phyloP scores from a whole-genome alignment of 2,329 filamentous ascomycete genomes.

The Fusarium nygamai region DNA sequence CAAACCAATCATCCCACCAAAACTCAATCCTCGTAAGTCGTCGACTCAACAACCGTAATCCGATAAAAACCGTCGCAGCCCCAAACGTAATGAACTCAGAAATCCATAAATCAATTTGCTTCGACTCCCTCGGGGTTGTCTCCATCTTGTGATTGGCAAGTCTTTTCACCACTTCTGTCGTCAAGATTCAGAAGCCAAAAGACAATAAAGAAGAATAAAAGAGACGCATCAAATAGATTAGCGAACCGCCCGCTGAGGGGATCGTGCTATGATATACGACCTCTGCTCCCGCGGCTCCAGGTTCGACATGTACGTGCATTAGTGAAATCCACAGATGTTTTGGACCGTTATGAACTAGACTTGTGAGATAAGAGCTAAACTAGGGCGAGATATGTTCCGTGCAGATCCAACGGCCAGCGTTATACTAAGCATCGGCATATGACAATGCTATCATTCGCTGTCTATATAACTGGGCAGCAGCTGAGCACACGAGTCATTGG shows the following conservation, averaged over 20 bases:
- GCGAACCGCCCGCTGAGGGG: neutral
- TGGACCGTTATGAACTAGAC: neutral
- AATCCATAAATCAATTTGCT: constrained; percentile 29
- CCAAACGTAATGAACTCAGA: constrained; percentile 24
- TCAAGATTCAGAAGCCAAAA: neutral
- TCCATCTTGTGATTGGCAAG: constrained; percentile 3
- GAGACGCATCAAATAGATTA: constrained; percentile 21
- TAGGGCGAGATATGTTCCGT: neutral
- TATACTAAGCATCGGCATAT: neutral
- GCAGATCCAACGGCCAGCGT: neutral
- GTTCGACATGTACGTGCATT: constrained; percentile 12
- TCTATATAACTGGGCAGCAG: neutral
- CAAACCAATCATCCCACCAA: constrained; percentile 37
- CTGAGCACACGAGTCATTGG: constrained; percentile 3
- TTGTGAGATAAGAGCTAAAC: neutral
- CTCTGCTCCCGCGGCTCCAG: neutral
- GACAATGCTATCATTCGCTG: neutral
- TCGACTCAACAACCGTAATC: constrained; percentile 21
- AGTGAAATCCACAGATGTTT: constrained; percentile 5
- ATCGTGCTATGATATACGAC: constrained; percentile 16
- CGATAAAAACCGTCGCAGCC: constrained; percentile 25
- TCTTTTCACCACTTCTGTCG: too few relatives aligned
- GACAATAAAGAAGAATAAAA: too few relatives aligned
- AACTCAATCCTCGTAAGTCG: constrained; percentile 28
- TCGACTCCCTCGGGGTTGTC: constrained; percentile 10